Base-by-base conservation (phyloP, 2,329 filamentous ascomycete genomes). In the Apiospora phragmitis region DNA sequence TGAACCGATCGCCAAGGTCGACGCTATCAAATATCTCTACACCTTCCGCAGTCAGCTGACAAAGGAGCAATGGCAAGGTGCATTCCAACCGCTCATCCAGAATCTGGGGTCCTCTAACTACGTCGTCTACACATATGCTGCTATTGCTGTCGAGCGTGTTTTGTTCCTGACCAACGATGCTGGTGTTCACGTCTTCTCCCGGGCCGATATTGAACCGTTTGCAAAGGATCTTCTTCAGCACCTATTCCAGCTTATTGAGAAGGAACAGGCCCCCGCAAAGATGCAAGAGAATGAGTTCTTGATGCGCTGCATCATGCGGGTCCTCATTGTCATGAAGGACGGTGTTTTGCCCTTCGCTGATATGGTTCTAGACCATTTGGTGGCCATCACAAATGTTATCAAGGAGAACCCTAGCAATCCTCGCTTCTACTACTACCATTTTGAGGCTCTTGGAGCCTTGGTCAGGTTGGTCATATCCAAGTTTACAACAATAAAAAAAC, bases 221-320 rank as follows among this genome's bases (percentile, higher is more conserved):
- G 90, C 95, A 32, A 95, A 94, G 80, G 94, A 97, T 75, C 88
- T 99, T 2, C 85, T 98, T 26, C 88, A 94, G 69, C 95, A 98
- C 78, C 86, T 99, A 16, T 98, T 99, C 86, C 91, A 92, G 74
- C 87, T 99, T 68, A 94, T 99, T 74, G 93, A 97, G 79, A 94
- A 93, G 79, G 92, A 97, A 76, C 86, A 88, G 4, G 92, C 93
- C 14, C 92, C 97, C 0, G 90, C 95, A 74, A 99, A 98, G 86
- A 91, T 99, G 72, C 96, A 99, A 79, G 96, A 99, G 82, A 99
- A 99, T 79, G 96, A 99, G 80, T 99, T 98, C 81, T 82, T 99
- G 78, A 98, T 99, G 95, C 93, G 94, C 77, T 99, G 96, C 77
- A 94, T 98, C 70, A 99, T 99, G 96, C 90, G 96, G 76, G 95